Evolutionary conservation across 805 yeast genomes (phyloP), one percentile per base, ranked within the genome.

Genomic region (Candida parachauliodes): DNA sequence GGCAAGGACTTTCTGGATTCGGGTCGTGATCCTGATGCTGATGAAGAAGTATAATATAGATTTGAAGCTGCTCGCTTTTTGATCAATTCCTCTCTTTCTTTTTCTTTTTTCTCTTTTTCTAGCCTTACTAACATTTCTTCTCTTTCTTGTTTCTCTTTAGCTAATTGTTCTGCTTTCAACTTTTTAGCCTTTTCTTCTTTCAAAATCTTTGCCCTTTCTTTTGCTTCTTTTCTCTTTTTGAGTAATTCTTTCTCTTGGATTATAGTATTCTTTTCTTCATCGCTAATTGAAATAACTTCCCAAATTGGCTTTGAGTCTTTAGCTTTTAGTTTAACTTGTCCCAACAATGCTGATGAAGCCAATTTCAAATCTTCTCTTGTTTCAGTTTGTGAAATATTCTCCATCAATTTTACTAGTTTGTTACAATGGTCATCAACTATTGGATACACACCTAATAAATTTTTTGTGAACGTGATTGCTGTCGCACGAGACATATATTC

Each of bases 401-500:
- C 69, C 23, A 89, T 62, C 8, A 68, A 57, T 4, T 56, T 60
- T 6, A 71, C 57, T 1, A 88, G 51, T 5, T 51, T 40, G 38
- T 75, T 77, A 23, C 88, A 81, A 40, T 85, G 89, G 20, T 73
- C 79, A 36, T 78, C 79, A 10, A 85, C 74, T 8, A 70, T 62
- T 0, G 96, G 95, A 53, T 77, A 88, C 11, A 74, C 70, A 2
- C 72, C 70, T 14, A 81, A 60, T 30, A 82, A 59, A 46, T 78
- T 79, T 52, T 82, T 86, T 65, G 88, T 64, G 48, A 87, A 77
- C 1, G 85, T 82, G 41, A 88, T 84, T 3, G 87, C 76, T 58
- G 88, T 89, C 39, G 88, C 76, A 36, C 93, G 72, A 2, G 84
- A 79, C 77, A 85, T 83, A 55, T 88, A 89, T 39, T 82, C 83